Conservation (phyloP, 1,139 yeast genomes). For the Hyphopichia wangnamkhiaoensis region DNA sequence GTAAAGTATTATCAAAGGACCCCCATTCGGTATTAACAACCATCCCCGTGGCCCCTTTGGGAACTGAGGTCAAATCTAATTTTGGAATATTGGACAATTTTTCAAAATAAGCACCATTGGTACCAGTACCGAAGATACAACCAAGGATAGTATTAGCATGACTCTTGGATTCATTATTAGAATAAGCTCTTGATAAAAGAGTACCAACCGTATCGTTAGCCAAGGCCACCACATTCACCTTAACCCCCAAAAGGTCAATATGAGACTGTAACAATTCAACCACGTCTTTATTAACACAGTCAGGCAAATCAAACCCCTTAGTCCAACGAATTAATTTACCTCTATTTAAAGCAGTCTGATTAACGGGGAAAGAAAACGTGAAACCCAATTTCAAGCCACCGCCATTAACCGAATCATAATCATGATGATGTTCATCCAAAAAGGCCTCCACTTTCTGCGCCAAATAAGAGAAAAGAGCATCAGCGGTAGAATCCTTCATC, state of each 20-base stretch:
- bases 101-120: conserved; percentile 92
- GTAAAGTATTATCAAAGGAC: conserved; percentile 80
- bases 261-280: conserved; percentile 71
- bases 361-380: conserved; percentile 90
- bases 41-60: conserved; percentile 66
- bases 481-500: conserved; percentile 56
- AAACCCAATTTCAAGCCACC: conserved; percentile 72
- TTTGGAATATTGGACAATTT: conserved; percentile 69
- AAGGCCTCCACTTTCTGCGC: conserved; percentile 70
- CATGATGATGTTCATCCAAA: conserved; percentile 62
- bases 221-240: conserved; percentile 80
- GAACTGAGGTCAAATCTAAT: conserved; percentile 46
- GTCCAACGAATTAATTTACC: conserved; percentile 94
- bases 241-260: conserved; percentile 55
- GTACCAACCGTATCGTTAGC: conserved; percentile 97
- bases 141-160: conserved; percentile 79
- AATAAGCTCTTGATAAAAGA: conserved; percentile 80
- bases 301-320: conserved; percentile 85
- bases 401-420: conserved; percentile 21
- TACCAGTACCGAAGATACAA: conserved; percentile 93
- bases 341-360: conserved; percentile 73
- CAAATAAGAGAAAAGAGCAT: conserved; percentile 65
- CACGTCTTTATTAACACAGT: conserved; percentile 81
- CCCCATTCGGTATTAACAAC: conserved; percentile 98
- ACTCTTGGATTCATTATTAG: conserved; percentile 55